Conservation (phyloP, 2,329 filamentous ascomycete species). For the Diplodia seriata region DNA sequence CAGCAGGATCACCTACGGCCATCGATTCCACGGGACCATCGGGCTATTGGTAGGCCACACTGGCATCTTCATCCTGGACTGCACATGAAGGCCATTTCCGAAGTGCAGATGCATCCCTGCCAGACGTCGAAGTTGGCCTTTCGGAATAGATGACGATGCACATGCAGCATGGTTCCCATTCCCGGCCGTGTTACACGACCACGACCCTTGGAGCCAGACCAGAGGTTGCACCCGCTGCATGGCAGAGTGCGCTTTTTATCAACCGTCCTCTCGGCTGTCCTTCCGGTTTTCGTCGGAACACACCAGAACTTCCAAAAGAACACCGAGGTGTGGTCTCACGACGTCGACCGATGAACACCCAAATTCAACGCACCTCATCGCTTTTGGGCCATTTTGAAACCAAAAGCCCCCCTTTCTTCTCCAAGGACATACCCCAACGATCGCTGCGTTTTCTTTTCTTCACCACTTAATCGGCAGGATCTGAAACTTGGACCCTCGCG, state of each 20-base stretch:
- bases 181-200: background rate
- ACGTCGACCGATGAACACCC: background rate
- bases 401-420: background rate
- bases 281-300: background rate
- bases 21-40: background rate
- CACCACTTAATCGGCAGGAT: background rate
- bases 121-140: background rate
- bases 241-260: background rate
- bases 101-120: constrained; percentile 5
- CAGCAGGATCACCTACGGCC: background rate
- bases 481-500: background rate
- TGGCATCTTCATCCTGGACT: background rate
- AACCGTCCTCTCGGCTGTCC: background rate
- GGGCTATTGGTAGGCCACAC: background rate
- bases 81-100: background rate
- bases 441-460: constrained; percentile 1
- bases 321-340: background rate
- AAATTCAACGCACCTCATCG: background rate
- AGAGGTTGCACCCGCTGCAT: constrained; percentile 10
- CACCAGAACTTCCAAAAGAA: background rate
- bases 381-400: background rate
- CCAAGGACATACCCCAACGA: background rate
- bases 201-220: background rate
- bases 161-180: constrained; percentile 1
- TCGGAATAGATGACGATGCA: background rate